These are phyloP conservation scores for Rosa lucieae DNA, from an alignment of 306 rosid genomes.

Conservation along the genomic window DNA sequence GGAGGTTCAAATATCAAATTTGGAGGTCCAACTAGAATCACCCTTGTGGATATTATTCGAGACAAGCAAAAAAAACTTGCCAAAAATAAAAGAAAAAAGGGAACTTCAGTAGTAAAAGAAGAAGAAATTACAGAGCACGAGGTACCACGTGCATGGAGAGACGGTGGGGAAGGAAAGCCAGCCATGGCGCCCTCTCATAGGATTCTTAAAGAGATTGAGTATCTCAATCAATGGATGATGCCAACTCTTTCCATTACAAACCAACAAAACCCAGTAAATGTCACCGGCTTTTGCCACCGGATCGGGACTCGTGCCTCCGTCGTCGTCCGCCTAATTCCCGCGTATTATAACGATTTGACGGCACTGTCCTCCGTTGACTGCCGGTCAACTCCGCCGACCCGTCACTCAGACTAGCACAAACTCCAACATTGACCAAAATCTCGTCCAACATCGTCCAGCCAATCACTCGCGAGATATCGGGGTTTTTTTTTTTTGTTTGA, in stretches of 20 bases:
- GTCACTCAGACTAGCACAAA: constrained; percentile 30
- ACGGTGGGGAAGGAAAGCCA: background rate
- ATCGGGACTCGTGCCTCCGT: constrained; percentile 15
- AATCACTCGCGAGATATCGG: constrained; percentile 27
- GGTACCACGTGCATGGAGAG: constrained; percentile 44
- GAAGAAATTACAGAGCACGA: constrained; percentile 15
- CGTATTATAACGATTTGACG: constrained; percentile 27
- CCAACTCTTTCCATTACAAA: constrained; percentile 11
- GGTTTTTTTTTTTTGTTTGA: constrained; percentile 8
- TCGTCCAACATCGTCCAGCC: background rate
- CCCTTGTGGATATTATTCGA: background rate
- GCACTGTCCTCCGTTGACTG: constrained; percentile 40
- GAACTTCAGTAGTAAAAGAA: background rate
- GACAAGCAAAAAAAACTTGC: background rate
- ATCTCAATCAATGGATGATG: constrained; percentile 14
- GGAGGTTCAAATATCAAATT: no score
- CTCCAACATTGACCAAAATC: constrained; percentile 44
- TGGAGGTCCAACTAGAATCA: no score
- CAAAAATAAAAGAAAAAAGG: background rate
- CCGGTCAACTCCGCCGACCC: constrained; percentile 41
- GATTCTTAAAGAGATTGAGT: constrained; percentile 23
- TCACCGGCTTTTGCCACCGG: constrained; percentile 26
- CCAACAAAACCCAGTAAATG: background rate
- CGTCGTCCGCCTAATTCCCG: background rate
- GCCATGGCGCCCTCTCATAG: constrained; percentile 9